Percentiles rank a stretch among this genome's conserved stretches.
Conservation (phyloP, 1,139 yeast genomes). For the Waltiozyma sp. region DNA sequence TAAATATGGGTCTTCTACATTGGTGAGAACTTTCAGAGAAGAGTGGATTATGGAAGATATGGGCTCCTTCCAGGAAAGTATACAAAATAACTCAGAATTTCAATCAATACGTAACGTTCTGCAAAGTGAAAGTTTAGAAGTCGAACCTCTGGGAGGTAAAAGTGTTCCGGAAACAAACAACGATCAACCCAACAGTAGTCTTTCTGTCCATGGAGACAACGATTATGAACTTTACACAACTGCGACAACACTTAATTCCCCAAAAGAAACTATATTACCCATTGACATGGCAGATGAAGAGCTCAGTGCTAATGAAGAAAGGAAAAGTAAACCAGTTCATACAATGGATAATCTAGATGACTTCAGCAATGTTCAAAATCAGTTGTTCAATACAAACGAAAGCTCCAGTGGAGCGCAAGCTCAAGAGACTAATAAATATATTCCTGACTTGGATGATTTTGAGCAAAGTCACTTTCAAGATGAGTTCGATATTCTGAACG, state of each 20-base stretch:
- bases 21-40: constrained; percentile 8
- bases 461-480: background rate
- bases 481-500: background rate
- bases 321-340: background rate
- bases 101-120: too few species aligned
- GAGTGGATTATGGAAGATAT: constrained; percentile 11
- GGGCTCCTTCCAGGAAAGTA: background rate
- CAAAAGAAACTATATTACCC: background rate
- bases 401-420: background rate
- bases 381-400: background rate
- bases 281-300: background rate
- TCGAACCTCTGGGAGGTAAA: too few species aligned
- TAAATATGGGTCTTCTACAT: constrained; percentile 6
- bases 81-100: background rate
- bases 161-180: background rate
- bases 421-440: background rate
- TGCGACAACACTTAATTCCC: background rate
- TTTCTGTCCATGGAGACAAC: background rate
- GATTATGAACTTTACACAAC: background rate
- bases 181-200: background rate
- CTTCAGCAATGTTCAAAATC: background rate
- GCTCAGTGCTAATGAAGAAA: background rate
- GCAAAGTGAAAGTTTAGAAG: too few species aligned
- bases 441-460: background rate
- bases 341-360: background rate